Evolutionary conservation across 2,329 filamentous ascomycete genomes (phyloP).

Genomic region (Monilinia vaccinii-corymbosi): DNA sequence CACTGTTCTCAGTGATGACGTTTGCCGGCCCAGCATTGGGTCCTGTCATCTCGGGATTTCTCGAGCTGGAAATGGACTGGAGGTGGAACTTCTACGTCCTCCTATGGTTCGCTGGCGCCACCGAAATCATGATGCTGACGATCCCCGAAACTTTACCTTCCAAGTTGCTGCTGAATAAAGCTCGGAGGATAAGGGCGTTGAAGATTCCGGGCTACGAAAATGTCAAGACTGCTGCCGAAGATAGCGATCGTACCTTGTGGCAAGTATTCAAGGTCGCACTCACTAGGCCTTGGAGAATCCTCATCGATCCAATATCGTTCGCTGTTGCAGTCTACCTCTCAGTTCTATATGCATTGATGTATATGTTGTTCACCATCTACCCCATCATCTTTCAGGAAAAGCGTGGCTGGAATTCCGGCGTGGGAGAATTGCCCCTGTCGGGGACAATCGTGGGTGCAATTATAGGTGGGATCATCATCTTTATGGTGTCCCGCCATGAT

Average conservation of each 20-base stretch:
- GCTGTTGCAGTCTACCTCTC: slow-evolving; percentile 79
- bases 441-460: slow-evolving; percentile 45
- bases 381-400: slow-evolving; percentile 27
- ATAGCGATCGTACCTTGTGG: slow-evolving; percentile 45
- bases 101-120: slow-evolving; percentile 35
- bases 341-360: slow-evolving; percentile 24
- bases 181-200: slow-evolving; percentile 39
- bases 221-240: slow-evolving; percentile 47
- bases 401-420: slow-evolving; percentile 37
- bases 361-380: slow-evolving; percentile 28
- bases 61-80: slow-evolving; percentile 45
- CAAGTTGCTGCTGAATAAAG: slow-evolving; percentile 45
- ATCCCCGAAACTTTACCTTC: slow-evolving; percentile 48
- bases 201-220: slow-evolving; percentile 44
- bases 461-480: slow-evolving; percentile 35
- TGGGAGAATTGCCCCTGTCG: slow-evolving; percentile 57
- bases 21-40: slow-evolving; percentile 46
- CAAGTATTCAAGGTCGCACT: slow-evolving; percentile 68
- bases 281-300: slow-evolving; percentile 79
- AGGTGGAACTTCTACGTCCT: slow-evolving; percentile 43
- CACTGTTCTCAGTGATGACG: slow-evolving; percentile 54
- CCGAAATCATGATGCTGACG: slow-evolving; percentile 41
- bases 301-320: slow-evolving; percentile 83
- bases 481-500: slow-evolving; percentile 34
- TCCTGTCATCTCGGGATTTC: slow-evolving; percentile 44